These are phyloP conservation scores for Dryas integrifolia DNA, from an alignment of 331 rosid species.

Conservation along the genomic window DNA sequence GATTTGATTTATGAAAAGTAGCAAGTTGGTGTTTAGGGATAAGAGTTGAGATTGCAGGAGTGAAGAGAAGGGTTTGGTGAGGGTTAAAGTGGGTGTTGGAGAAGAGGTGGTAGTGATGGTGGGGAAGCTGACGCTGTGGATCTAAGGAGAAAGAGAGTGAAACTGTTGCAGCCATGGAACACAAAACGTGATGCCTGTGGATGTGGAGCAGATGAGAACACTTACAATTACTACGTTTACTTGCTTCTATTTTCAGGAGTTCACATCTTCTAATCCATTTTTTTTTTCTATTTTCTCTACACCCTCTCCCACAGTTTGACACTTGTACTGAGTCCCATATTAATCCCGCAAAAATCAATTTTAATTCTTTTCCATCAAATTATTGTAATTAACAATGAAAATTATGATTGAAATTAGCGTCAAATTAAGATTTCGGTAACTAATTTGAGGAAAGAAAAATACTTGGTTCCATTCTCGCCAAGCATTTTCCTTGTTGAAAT, in stretches of 20 bases:
- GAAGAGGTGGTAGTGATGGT: slow-evolving; percentile 18
- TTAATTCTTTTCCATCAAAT: too few species aligned
- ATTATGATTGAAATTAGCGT: too few species aligned
- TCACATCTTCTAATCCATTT: background rate
- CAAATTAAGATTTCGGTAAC: too few species aligned
- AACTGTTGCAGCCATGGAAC: slow-evolving; percentile 59
- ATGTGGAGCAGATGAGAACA: slow-evolving; percentile 2
- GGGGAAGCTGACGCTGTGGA: slow-evolving; percentile 35
- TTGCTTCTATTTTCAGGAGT: background rate
- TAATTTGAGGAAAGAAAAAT: too few species aligned
- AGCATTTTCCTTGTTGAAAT: too few species aligned
- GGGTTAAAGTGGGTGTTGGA: slow-evolving; percentile 19
- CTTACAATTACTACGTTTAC: background rate
- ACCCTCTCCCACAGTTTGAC: background rate
- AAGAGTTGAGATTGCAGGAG: slow-evolving; percentile 20
- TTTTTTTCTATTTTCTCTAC: background rate
- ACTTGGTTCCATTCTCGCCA: too few species aligned
- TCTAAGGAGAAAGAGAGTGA: slow-evolving; percentile 53
- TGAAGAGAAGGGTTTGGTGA: slow-evolving; percentile 27
- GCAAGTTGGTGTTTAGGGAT: slow-evolving; percentile 33
- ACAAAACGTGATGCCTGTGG: background rate
- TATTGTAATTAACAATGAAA: too few species aligned
- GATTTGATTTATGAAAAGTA: slow-evolving; percentile 17
- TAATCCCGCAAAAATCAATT: too few species aligned
- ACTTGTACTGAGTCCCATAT: background rate